Percentiles rank a stretch among this genome's conserved stretches.
Conservation (phyloP, 169 alveolate species). For the Cryptosporidium viatorum region DNA sequence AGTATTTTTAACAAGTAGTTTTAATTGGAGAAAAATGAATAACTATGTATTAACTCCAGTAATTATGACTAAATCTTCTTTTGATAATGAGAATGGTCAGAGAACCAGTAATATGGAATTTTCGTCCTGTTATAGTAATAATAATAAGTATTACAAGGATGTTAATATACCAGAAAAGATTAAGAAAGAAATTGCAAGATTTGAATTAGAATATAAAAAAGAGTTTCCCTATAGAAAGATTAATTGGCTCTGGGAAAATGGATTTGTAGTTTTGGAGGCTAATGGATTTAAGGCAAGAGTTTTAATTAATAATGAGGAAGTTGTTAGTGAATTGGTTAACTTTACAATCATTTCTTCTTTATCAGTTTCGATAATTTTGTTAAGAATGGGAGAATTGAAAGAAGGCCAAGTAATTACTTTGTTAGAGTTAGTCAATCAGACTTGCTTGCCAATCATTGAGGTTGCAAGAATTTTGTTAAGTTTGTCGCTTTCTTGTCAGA, state of each 20-base stretch:
- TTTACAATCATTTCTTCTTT: constrained; percentile 13
- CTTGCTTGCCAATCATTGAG: constrained; percentile 11
- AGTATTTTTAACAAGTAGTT: constrained; percentile 39
- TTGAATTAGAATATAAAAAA: constrained; percentile 23
- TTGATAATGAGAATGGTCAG: not conserved
- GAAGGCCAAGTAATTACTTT: not conserved
- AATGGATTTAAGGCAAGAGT: constrained; percentile 24
- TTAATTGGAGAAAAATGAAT: constrained; percentile 49
- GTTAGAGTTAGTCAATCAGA: not conserved
- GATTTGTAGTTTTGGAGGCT: constrained; percentile 31
- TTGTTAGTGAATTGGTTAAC: not conserved
- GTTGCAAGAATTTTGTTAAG: constrained; percentile 32
- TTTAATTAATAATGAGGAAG: not conserved
- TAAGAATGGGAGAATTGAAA: not conserved
- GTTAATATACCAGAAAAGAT: constrained; percentile 21
- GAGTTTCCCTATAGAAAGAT: constrained; percentile 57
- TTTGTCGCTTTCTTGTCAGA: constrained; percentile 42
- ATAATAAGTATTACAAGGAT: not conserved
- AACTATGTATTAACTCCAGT: not conserved
- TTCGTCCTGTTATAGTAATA: not conserved
- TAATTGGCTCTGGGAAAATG: constrained; percentile 63
- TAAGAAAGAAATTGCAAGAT: not conserved
- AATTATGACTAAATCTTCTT: not conserved
- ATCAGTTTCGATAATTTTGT: not conserved
- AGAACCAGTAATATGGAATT: not conserved